Evolutionary conservation across 2,329 filamentous ascomycete genomes (phyloP).

Genomic region (Mycosphaerelloides madeirae): DNA sequence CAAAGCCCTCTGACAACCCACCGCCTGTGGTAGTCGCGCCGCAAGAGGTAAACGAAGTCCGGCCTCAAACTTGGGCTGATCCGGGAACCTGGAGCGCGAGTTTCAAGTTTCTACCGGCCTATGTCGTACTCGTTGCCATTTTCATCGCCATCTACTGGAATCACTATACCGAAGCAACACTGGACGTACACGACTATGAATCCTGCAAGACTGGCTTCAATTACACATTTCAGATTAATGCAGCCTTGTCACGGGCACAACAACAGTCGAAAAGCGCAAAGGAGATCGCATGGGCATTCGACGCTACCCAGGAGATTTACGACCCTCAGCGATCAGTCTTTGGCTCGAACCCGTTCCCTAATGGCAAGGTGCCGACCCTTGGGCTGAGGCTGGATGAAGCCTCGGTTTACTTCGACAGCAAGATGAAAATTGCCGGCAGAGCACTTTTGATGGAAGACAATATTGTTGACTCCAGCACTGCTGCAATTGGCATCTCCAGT

Average conservation of each 20-base stretch:
- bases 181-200: conserved; percentile 18
- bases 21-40: too few species aligned
- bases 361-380: conserved; percentile 25
- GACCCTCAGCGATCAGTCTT: conserved; percentile 37
- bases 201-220: conserved; percentile 25
- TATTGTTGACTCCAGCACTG: conserved; percentile 40
- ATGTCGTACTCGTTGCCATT: conserved; percentile 15
- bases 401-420: conserved; percentile 28
- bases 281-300: conserved; percentile 40
- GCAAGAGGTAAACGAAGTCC: not conserved
- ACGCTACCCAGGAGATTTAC: conserved; percentile 40
- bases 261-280: conserved; percentile 36
- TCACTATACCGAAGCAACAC: conserved; percentile 10
- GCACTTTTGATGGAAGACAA: conserved; percentile 35
- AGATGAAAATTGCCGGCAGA: conserved; percentile 30
- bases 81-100: conserved; percentile 19
- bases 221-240: conserved; percentile 25
- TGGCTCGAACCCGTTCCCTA: conserved; percentile 33
- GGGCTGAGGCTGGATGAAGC: conserved; percentile 27
- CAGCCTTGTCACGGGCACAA: conserved; percentile 27
- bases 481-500: conserved; percentile 43
- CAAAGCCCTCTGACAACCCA: too few species aligned
- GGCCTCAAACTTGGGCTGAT: conserved; percentile 19
- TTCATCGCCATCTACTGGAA: conserved; percentile 15
- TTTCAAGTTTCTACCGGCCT: conserved; percentile 17